Percentiles rank a stretch among this genome's conserved stretches.
These are phyloP conservation scores for Casuarina equisetifolia DNA, from an alignment of 306 rosid species.

Conservation along the genomic window DNA sequence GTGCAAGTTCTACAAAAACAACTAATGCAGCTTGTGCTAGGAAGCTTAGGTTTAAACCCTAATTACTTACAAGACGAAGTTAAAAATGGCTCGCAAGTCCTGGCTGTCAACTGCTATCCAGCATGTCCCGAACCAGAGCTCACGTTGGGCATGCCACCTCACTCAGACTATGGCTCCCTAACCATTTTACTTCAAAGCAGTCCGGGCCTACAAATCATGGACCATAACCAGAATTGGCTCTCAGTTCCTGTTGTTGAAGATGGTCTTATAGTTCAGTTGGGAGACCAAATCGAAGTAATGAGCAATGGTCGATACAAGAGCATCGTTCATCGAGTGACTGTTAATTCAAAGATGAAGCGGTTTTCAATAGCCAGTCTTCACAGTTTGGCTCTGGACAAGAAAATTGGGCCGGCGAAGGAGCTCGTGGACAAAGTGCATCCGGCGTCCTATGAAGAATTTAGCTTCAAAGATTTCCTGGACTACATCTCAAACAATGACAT, in stretches of 20 bases:
- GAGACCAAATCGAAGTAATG: conserved; percentile 58
- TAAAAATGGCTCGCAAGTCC: conserved; percentile 38
- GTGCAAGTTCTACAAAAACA: conserved; percentile 39
- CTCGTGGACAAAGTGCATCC: conserved; percentile 45
- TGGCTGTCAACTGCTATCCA: conserved; percentile 55
- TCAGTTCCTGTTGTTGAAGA: conserved; percentile 48
- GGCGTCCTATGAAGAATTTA: conserved; percentile 37
- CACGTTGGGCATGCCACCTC: conserved; percentile 53
- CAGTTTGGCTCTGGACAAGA: conserved; percentile 45
- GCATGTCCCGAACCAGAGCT: conserved; percentile 52
- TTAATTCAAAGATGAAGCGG: conserved; percentile 35
- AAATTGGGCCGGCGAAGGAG: conserved; percentile 38
- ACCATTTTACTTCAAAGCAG: conserved; percentile 49
- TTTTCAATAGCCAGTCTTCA: conserved; percentile 52
- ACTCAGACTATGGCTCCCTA: conserved; percentile 48
- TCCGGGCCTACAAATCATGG: conserved; percentile 43
- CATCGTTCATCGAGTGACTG: conserved; percentile 44
- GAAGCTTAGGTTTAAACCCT: conserved; percentile 46
- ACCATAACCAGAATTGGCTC: conserved; percentile 33
- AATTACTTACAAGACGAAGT: conserved; percentile 40
- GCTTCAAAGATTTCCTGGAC: conserved; percentile 51
- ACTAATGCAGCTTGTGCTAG: conserved; percentile 32
- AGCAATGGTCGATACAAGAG: conserved; percentile 52
- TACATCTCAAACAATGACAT: conserved; percentile 37
- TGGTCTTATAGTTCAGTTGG: conserved; percentile 46